These are phyloP conservation scores for Phytophthora capsici DNA, from an alignment of 352 stramenopile genomes.

Conservation along the genomic window DNA sequence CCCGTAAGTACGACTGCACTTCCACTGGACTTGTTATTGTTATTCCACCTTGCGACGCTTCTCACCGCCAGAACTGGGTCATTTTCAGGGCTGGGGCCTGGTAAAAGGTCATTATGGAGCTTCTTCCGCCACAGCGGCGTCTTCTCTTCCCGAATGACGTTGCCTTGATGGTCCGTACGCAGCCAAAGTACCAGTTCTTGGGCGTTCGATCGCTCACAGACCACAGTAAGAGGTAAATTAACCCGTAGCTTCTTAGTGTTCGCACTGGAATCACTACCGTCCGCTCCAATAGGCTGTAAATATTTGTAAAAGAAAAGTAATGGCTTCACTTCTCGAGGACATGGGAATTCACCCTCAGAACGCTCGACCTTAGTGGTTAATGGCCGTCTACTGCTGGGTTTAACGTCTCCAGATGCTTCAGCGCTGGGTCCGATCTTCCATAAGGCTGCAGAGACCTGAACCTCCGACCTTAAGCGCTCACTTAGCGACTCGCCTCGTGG, in stretches of 20 bases:
- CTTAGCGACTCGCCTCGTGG: constrained; percentile 49
- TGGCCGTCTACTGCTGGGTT: background rate
- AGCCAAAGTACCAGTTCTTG: constrained; percentile 71
- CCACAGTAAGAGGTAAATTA: constrained; percentile 65
- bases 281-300: constrained; percentile 59
- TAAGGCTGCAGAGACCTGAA: constrained; percentile 40
- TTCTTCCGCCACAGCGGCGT: constrained; percentile 65
- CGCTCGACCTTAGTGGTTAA: background rate
- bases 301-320: constrained; percentile 88
- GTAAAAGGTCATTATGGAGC: constrained; percentile 50
- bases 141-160: constrained; percentile 60
- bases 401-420: constrained; percentile 2
- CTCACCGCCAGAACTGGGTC: constrained; percentile 65
- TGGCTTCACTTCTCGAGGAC: constrained; percentile 50
- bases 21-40: constrained; percentile 36
- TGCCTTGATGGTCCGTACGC: constrained; percentile 49
- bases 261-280: constrained; percentile 5
- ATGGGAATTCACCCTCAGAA: constrained; percentile 13
- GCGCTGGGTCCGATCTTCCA: constrained; percentile 15
- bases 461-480: constrained; percentile 53
- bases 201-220: constrained; percentile 61
- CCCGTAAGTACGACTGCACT: constrained; percentile 69
- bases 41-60: constrained; percentile 63
- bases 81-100: constrained; percentile 7
- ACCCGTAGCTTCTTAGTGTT: constrained; percentile 45